These are phyloP conservation scores for Clavispora santaluciae DNA, from an alignment of 805 yeast genomes.

Conservation along the genomic window DNA sequence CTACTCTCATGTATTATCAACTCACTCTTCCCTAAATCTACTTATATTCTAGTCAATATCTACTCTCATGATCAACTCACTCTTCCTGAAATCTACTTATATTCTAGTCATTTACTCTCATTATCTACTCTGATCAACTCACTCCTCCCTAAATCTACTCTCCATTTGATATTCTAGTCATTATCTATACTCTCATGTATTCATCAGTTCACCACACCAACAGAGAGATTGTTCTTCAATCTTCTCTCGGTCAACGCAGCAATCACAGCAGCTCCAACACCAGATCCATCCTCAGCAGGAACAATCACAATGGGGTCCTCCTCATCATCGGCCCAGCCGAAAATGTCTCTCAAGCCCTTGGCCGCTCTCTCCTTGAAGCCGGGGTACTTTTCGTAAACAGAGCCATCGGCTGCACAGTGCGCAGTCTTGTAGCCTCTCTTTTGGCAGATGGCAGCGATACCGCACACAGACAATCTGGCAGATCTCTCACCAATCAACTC, in stretches of 20 bases:
- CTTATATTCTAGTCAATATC: no score
- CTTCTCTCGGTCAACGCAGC: slow-evolving; percentile 91
- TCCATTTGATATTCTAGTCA: neutral
- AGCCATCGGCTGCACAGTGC: slow-evolving; percentile 96
- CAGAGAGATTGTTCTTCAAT: slow-evolving; percentile 62
- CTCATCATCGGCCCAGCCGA: slow-evolving; percentile 59
- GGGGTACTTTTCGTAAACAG: slow-evolving; percentile 92
- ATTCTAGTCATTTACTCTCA: no score
- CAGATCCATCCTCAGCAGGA: slow-evolving; percentile 97
- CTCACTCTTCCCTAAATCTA: no score
- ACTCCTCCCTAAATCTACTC: no score
- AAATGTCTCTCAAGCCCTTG: slow-evolving; percentile 79
- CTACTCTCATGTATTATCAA: no score
- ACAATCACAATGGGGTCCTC: slow-evolving; percentile 81
- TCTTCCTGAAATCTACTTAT: no score
- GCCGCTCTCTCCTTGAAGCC: slow-evolving; percentile 88
- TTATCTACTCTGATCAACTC: no score
- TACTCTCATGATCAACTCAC: no score
- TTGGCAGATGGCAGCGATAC: slow-evolving; percentile 88
- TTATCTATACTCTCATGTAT: neutral
- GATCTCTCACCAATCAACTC: slow-evolving; percentile 89
- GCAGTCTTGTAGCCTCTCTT: slow-evolving; percentile 75
- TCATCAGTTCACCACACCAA: slow-evolving; percentile 36
- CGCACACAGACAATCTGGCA: slow-evolving; percentile 88
- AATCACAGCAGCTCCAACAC: slow-evolving; percentile 97